A percentile compares a stretch with the other conserved stretches of the same genome.
These are phyloP conservation scores for Sporothrix brasiliensis DNA, from an alignment of 2,329 filamentous ascomycete genomes.

Conservation along the genomic window DNA sequence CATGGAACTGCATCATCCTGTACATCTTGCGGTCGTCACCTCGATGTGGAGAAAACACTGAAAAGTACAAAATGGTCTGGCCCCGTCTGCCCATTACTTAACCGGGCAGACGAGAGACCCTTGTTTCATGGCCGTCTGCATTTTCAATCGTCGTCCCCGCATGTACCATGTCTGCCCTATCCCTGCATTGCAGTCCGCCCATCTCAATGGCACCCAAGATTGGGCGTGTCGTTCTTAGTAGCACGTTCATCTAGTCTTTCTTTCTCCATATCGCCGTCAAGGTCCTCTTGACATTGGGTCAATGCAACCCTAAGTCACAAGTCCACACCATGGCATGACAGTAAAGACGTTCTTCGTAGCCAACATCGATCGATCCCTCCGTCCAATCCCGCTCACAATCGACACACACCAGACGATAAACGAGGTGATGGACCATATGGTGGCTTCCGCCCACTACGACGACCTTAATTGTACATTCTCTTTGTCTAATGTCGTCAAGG, in stretches of 20 bases:
- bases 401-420: neutral
- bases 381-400: neutral
- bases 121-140: constrained; percentile 17
- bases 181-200: neutral
- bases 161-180: neutral
- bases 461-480: no score
- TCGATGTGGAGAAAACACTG: neutral
- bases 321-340: neutral
- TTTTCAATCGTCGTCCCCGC: no score
- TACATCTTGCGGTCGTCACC: constrained; percentile 16
- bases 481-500: no score
- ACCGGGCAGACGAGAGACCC: constrained; percentile 10
- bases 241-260: constrained; percentile 16
- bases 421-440: neutral
- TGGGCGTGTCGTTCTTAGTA: neutral
- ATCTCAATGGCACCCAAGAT: constrained; percentile 13
- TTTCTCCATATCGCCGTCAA: neutral
- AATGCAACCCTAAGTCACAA: neutral
- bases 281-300: no score
- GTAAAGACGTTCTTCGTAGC: no score
- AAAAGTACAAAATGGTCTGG: no score
- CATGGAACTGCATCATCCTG: neutral
- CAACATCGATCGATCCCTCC: no score
- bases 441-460: neutral
- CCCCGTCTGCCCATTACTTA: neutral